These are phyloP conservation scores for Periglandula ipomoeae DNA, from an alignment of 2,329 filamentous ascomycete genomes.

Conservation along the genomic window DNA sequence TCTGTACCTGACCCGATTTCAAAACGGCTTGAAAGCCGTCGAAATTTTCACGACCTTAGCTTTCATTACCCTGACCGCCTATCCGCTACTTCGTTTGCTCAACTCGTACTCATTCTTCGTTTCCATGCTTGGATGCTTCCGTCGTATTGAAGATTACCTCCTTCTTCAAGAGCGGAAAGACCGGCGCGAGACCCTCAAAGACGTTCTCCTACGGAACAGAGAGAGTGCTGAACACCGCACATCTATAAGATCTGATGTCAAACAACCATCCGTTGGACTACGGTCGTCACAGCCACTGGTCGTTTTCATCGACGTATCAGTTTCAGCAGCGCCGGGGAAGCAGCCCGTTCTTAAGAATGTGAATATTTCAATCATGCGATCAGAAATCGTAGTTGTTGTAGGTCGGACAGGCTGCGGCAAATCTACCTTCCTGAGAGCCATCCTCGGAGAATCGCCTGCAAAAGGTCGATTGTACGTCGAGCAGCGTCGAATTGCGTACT, in stretches of 20 bases:
- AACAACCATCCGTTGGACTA: not conserved
- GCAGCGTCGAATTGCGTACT: slow-evolving; percentile 10
- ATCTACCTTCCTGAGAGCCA: slow-evolving; percentile 7
- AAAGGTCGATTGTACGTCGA: slow-evolving; percentile 8
- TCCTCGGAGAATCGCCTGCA: slow-evolving; percentile 8
- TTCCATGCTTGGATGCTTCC: slow-evolving; percentile 8
- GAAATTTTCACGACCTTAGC: slow-evolving; percentile 10
- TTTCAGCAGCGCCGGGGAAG: slow-evolving; percentile 25
- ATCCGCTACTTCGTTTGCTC: slow-evolving; percentile 6
- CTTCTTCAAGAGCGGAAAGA: slow-evolving; percentile 4
- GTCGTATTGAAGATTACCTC: slow-evolving; percentile 10
- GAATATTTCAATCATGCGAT: slow-evolving; percentile 1
- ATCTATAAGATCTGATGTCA: no score
- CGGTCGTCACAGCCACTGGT: not conserved
- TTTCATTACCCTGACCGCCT: slow-evolving; percentile 8
- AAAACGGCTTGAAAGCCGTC: slow-evolving; percentile 1
- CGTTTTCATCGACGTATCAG: slow-evolving; percentile 30
- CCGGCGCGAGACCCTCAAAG: slow-evolving; percentile 21
- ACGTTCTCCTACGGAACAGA: slow-evolving; percentile 25
- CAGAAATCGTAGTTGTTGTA: slow-evolving; percentile 5
- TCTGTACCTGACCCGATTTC: slow-evolving; percentile 9
- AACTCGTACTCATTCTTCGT: slow-evolving; percentile 6
- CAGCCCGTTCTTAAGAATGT: slow-evolving; percentile 17
- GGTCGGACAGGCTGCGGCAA: slow-evolving; percentile 19
- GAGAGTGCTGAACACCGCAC: no score